Evolutionary conservation across 1,284 basidiomycete species (phyloP), one percentile per base, ranked within the genome.

Genomic region (Limonomyces culmigenus): DNA sequence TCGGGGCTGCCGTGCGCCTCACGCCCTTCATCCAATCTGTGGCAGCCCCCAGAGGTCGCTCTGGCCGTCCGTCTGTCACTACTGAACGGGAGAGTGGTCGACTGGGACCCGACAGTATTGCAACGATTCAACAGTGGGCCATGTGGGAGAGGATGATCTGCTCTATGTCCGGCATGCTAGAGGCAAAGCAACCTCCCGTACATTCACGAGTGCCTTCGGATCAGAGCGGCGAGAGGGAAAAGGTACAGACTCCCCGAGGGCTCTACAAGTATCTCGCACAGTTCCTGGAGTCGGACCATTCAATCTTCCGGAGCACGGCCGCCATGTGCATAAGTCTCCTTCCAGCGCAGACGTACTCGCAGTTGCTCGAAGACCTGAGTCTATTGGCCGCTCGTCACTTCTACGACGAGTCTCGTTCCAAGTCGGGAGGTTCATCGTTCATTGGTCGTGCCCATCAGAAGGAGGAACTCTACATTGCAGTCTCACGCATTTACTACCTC

Each of bases 271-370:
- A 86, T 47, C 63, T 95, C 34, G 80, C 85, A 2, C 83, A 84
- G 4, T 85, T 91, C 50, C 63, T 96, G 36, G 81, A 86, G 38
- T 86, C 83, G 13, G 89, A 93, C 45, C 78, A 85, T 48, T 70
- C 71, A 5, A 60, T 70, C 1, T 92, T 92, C 53, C 71, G 87
- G 36, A 85, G 92, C 48, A 76, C 80, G 0, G 86, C 86, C 13
- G 85, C 92, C 3, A 62, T 83, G 31, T 88, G 87, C 38, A 78
- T 95, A 46, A 89, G 89, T 45, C 77, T 80, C 19, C 84, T 93
- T 47, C 83, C 86, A 12, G 63, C 70, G 10, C 67, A 63, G 41
- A 74, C 76, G 2, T 88, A 92, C 51, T 70, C 79, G 11, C 75
- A 85, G 19, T 63, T 95, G 11, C 61, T 92, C 10, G 88, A 93